These are phyloP conservation scores for Rhodotorula kratochvilovae DNA, from an alignment of 768 basidiomycete genomes.

Conservation along the genomic window DNA sequence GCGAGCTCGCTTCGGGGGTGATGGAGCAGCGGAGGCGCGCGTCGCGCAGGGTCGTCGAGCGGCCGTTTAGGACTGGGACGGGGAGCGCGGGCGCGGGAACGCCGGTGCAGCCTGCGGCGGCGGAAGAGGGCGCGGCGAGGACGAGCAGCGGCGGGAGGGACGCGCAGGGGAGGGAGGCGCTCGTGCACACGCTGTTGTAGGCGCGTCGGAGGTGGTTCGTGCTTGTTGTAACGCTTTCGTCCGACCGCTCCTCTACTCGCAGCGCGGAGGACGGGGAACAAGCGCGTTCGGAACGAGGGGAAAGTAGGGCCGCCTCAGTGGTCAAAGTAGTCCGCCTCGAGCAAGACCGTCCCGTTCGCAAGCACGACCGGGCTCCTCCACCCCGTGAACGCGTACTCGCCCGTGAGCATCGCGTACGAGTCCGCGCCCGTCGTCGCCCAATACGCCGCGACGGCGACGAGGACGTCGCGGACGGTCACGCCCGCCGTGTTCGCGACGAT, in stretches of 20 bases:
- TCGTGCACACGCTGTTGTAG: not conserved
- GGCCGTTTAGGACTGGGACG: conserved; percentile 4
- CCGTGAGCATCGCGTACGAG: no score
- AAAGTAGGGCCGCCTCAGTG: no score
- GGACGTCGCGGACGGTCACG: not conserved
- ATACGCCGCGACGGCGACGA: not conserved
- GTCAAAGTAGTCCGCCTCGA: no score
- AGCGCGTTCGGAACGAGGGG: no score
- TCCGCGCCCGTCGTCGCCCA: no score
- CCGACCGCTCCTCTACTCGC: no score
- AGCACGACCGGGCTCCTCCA: no score
- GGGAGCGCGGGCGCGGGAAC: not conserved
- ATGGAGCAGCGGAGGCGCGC: conserved; percentile 20
- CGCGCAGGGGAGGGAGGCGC: not conserved
- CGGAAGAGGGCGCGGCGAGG: not conserved
- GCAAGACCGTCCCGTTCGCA: no score
- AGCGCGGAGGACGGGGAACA: no score
- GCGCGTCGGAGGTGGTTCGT: no score
- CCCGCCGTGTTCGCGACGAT: not conserved
- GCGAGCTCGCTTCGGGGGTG: conserved; percentile 8
- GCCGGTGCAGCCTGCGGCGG: not conserved
- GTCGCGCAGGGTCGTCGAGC: conserved; percentile 25
- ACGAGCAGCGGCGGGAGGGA: conserved; percentile 6
- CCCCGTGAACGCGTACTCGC: no score
- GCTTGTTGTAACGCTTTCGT: not conserved